Evolutionary conservation across 1,284 basidiomycete genomes (phyloP), one percentile per base, ranked within the genome.

Genomic region (Marasmius oreades): DNA sequence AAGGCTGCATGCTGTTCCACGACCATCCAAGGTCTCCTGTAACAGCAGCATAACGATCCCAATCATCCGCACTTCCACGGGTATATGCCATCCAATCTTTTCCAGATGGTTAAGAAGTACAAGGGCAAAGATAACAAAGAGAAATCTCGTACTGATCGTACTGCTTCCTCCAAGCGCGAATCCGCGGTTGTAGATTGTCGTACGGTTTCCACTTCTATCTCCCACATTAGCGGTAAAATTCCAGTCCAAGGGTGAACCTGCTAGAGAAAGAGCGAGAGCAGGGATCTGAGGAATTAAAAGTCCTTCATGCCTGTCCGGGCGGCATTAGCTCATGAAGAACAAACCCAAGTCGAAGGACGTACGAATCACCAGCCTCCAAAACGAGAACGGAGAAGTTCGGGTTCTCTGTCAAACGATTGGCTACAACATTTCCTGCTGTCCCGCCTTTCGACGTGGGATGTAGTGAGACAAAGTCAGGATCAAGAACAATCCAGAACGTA

Each of bases 11-110:
- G 5, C 57, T 57, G 5, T 68, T 57, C 77, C 76, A 78, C 6
- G 69, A 66, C 76, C 76, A 77, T 3, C 72, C 71, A 5, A 53
- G 12, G 57, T 78, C 76, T 2, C 68, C 71, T 6, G 70, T 69
- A 3, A 75, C 53, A 3, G 55, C 57, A 5, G 77, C 76, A 54
- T 65, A 73, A 8, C 69, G 61, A 59, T 77, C 62, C 45, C 62
- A 78, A 53, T 76, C 74, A 26, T 76, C 75, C 22, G 65, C 47
- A 4, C 74, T 68, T 6, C 75, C 73, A 0, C 74, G 66, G 23
- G 72, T 75, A 60, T 71, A 77, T 7, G 67, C 65, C 67, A 76
- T 65, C 39, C 67, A 68, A 53, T 77, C 74, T 76, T 31, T 2
- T 24, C n/a, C 14, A 26, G 4, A 11, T 31, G 10, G 2, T 8